Percentiles rank a stretch among this genome's conserved stretches.
phyloP scores from a whole-genome alignment of 371 early-diverging fungal species.

The Batkoa obscura region DNA sequence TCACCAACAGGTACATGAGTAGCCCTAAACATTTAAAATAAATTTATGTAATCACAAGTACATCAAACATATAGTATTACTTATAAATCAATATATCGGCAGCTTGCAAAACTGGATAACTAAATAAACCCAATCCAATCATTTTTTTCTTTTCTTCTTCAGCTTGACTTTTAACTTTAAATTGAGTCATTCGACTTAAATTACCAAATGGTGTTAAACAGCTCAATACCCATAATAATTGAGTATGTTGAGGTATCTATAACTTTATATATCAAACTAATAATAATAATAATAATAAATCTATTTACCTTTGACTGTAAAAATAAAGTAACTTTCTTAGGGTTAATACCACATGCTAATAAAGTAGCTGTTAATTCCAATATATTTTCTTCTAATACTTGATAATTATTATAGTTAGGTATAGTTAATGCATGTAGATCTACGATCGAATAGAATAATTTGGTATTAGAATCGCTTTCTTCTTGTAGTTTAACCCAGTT shows the following conservation, averaged over 20 bases:
- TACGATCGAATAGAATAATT: slow-evolving; percentile 50
- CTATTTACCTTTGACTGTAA: slow-evolving; percentile 40
- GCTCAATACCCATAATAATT: slow-evolving; percentile 70
- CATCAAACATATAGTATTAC: slow-evolving; percentile 11
- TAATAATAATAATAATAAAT: not conserved
- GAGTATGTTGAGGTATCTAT: slow-evolving; percentile 52
- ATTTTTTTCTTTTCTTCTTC: slow-evolving; percentile 14
- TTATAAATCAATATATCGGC: slow-evolving; percentile 85
- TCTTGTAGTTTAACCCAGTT: slow-evolving; percentile 72
- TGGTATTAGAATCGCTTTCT: slow-evolving; percentile 6
- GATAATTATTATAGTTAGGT: slow-evolving; percentile 23
- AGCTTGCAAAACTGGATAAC: slow-evolving; percentile 85
- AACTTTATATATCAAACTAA: not conserved
- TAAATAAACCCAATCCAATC: slow-evolving; percentile 57
- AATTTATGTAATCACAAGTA: not conserved
- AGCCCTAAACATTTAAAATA: slow-evolving; percentile 21
- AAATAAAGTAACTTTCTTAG: slow-evolving; percentile 48
- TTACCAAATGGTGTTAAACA: slow-evolving; percentile 73
- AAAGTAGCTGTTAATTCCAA: slow-evolving; percentile 35
- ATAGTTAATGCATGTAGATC: slow-evolving; percentile 84
- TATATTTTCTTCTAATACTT: not conserved
- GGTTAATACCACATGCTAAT: slow-evolving; percentile 76
- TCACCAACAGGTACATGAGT: slow-evolving; percentile 87
- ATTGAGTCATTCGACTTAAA: slow-evolving; percentile 89
- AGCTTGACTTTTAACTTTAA: slow-evolving; percentile 40